Conservation (phyloP, 129 eudicot species). For the Artemisia annua region DNA sequence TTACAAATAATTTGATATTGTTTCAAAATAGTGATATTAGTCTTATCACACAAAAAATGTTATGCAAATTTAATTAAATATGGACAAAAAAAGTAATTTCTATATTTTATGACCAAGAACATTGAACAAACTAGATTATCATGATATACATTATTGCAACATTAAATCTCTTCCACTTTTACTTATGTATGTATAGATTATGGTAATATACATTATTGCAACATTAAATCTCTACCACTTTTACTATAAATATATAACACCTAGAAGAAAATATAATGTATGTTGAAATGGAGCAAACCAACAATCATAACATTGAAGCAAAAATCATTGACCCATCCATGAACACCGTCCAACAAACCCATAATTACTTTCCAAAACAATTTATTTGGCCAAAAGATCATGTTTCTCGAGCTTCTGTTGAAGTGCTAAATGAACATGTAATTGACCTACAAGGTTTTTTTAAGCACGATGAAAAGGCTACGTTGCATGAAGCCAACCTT, state of each 20-base stretch:
- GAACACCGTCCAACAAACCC: constrained; percentile 10
- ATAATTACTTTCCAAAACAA: constrained; percentile 32
- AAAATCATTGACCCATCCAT: constrained; percentile 23
- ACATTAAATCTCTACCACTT: no score
- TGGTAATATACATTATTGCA: no score
- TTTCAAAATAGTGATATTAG: no score
- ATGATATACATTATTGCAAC: no score
- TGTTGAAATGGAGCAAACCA: constrained; percentile 22
- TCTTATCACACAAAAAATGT: no score
- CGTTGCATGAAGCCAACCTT: constrained; percentile 30
- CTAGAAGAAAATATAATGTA: neutral
- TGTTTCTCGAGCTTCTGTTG: constrained; percentile 16
- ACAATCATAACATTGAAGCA: constrained; percentile 1
- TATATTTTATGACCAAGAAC: no score
- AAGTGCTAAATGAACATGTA: constrained; percentile 31
- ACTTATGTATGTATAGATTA: no score
- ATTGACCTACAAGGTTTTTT: constrained; percentile 46
- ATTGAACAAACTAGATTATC: no score
- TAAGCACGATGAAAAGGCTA: constrained; percentile 30
- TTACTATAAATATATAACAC: constrained; percentile 10
- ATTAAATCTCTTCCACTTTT: no score
- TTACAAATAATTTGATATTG: no score
- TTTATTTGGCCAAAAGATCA: constrained; percentile 44
- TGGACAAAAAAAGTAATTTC: no score
- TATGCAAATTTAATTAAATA: no score